Percentiles rank a stretch among this genome's conserved stretches.
These are phyloP conservation scores for Phytopythium sindhum DNA, from an alignment of 352 stramenopile genomes.

Conservation along the genomic window DNA sequence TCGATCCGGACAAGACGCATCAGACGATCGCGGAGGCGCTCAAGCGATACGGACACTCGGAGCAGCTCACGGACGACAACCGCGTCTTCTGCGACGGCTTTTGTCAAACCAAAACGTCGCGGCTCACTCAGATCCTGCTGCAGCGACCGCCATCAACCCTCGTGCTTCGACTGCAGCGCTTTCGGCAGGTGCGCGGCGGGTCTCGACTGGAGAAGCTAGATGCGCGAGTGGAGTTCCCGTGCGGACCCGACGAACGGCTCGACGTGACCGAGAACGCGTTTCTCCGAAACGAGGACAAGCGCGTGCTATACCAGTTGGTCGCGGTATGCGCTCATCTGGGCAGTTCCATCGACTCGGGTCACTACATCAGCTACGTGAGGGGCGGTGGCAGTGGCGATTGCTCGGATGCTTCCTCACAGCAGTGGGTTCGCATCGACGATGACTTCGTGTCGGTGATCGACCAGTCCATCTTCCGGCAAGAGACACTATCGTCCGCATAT, in stretches of 20 bases:
- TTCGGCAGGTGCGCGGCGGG: slow-evolving; percentile 40
- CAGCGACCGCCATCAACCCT: slow-evolving; percentile 51
- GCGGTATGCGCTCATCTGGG: slow-evolving; percentile 77
- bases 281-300: slow-evolving; percentile 38
- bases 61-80: slow-evolving; percentile 63
- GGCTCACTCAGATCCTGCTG: slow-evolving; percentile 67
- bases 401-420: slow-evolving; percentile 3
- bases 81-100: slow-evolving; percentile 66
- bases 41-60: slow-evolving; percentile 42
- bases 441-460: slow-evolving; percentile 52
- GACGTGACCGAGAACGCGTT: slow-evolving; percentile 72
- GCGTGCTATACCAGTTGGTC: slow-evolving; percentile 48
- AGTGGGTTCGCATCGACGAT: slow-evolving; percentile 76
- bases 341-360: slow-evolving; percentile 49
- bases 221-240: slow-evolving; percentile 58
- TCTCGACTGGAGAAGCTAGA: slow-evolving; percentile 46
- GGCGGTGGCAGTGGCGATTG: neutral
- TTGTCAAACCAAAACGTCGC: slow-evolving; percentile 64
- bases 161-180: slow-evolving; percentile 69
- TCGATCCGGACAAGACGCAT: slow-evolving; percentile 30
- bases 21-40: slow-evolving; percentile 58
- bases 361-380: slow-evolving; percentile 73
- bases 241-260: slow-evolving; percentile 29
- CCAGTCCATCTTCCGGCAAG: slow-evolving; percentile 29
- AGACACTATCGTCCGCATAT: slow-evolving; percentile 65